Evolutionary conservation across 352 stramenopile genomes (phyloP).

Genomic region (Globisporangium splendens): DNA sequence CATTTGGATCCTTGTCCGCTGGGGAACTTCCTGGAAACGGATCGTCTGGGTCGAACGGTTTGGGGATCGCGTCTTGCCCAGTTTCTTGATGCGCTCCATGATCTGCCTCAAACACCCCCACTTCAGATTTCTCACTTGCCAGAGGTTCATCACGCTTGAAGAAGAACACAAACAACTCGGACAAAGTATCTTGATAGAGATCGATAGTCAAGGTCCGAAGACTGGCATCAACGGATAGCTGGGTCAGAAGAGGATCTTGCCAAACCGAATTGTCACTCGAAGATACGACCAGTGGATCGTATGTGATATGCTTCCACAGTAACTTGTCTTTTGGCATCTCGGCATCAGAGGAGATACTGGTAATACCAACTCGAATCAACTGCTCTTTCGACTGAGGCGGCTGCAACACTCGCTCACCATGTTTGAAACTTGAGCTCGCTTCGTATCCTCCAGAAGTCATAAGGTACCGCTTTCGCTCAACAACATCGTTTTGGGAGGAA

Average conservation of each 20-base stretch:
- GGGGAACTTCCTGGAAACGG: slow-evolving; percentile 10
- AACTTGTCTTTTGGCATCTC: slow-evolving; percentile 52
- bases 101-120: neutral
- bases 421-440: slow-evolving; percentile 7
- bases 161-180: slow-evolving; percentile 79
- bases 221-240: slow-evolving; percentile 64
- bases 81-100: neutral
- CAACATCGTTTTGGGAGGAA: neutral
- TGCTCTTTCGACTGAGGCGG: slow-evolving; percentile 29
- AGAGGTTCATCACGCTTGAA: slow-evolving; percentile 32
- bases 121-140: neutral
- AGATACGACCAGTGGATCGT: slow-evolving; percentile 28
- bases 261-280: slow-evolving; percentile 48
- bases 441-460: slow-evolving; percentile 58
- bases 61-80: neutral
- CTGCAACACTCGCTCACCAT: slow-evolving; percentile 7
- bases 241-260: slow-evolving; percentile 69
- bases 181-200: slow-evolving; percentile 72
- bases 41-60: slow-evolving; percentile 9
- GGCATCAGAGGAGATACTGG: slow-evolving; percentile 60
- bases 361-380: slow-evolving; percentile 70
- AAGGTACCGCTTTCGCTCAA: slow-evolving; percentile 39
- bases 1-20: slow-evolving; percentile 13
- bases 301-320: slow-evolving; percentile 42
- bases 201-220: slow-evolving; percentile 72